Base-by-base conservation (phyloP, 768 basidiomycete species). In the Pleurotus giganteus region DNA sequence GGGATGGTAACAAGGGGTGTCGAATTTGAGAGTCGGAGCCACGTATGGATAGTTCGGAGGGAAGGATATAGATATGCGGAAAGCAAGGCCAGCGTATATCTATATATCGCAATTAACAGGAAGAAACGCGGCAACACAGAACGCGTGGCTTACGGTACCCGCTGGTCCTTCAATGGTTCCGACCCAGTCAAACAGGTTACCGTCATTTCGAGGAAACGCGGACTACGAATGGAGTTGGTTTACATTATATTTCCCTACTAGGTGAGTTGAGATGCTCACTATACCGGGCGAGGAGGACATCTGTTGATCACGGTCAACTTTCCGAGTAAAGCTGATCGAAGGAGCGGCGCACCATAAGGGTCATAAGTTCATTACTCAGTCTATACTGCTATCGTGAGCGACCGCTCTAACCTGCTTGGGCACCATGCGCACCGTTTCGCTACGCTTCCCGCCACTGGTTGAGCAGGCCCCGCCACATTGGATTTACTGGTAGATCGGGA, bases 231-330 rank as follows among this genome's bases (percentile, higher is more conserved):
- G 46, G 26, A 41, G 19, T 23, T 27, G 13, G 36, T 29, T 17
- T 51, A 17, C 24, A 23, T n/a, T n/a, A 2, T 7, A 34, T 29
- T 26, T 6, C 13, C 42, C 4, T 17, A 13, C 7, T 9, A 7
- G 21, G 28, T n/a, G 34, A 11, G 13, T 8, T 45, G 11, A n/a
- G 41, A 32, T 26, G 76, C 88, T 64, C 56, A 94, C 91, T 61
- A 92, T 91, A 55, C 90, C 91, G 43, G 90, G 87, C n/a, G 89
- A 89, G 39, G 88, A 83, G 55, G 90, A 88, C 90, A 92, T 92
- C 91, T 93, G 41, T 36, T 51, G 27, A 27, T 49, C 19, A 44
- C 51, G 53, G 47, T 28, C 27, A 19, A 13, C 29, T 17, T 45
- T 49, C 34, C 32, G 26, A 17, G 26, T 36, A 19, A 44, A 39